These are phyloP conservation scores for Ogataea parapolymorpha DNA, from an alignment of 805 yeast genomes.

Conservation along the genomic window DNA sequence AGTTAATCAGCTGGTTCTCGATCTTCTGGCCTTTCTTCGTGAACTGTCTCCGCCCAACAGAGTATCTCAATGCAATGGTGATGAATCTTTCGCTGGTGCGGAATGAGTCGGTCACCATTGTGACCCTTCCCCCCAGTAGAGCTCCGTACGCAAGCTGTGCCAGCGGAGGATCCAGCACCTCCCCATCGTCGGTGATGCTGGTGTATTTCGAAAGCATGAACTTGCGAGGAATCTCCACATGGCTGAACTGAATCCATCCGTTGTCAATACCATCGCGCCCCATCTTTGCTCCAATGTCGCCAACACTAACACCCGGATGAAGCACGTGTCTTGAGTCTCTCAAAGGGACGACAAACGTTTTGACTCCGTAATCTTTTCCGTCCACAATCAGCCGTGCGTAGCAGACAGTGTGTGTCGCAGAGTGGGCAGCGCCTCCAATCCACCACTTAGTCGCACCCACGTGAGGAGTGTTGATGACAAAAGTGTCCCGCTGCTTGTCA, in stretches of 20 bases:
- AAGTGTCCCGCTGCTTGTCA: slow-evolving; percentile 60
- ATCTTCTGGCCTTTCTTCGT: slow-evolving; percentile 38
- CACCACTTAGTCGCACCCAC: slow-evolving; percentile 96
- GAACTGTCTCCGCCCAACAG: slow-evolving; percentile 88
- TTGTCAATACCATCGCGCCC: slow-evolving; percentile 95
- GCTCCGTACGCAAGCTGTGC: slow-evolving; percentile 90
- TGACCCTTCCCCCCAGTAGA: slow-evolving; percentile 81
- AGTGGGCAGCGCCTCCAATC: slow-evolving; percentile 98
- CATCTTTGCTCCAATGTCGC: slow-evolving; percentile 94
- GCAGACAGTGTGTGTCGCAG: slow-evolving; percentile 82
- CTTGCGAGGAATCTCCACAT: slow-evolving; percentile 79
- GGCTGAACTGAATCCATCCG: slow-evolving; percentile 92
- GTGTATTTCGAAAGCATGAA: slow-evolving; percentile 81
- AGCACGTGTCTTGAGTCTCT: slow-evolving; percentile 72
- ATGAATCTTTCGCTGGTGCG: slow-evolving; percentile 74
- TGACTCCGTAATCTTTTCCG: slow-evolving; percentile 88
- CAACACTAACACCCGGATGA: slow-evolving; percentile 76
- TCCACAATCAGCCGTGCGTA: slow-evolving; percentile 81
- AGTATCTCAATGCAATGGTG: slow-evolving; percentile 85
- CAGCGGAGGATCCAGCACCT: slow-evolving; percentile 73
- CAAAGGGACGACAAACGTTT: slow-evolving; percentile 87
- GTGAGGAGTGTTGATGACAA: slow-evolving; percentile 81
- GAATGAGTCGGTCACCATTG: slow-evolving; percentile 84
- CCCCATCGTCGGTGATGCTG: slow-evolving; percentile 63
- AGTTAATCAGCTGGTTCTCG: slow-evolving; percentile 77